A percentile compares a stretch with the other conserved stretches of the same genome.
phyloP scores from a whole-genome alignment of 345 rosid species.

The Murraya koenigii region DNA sequence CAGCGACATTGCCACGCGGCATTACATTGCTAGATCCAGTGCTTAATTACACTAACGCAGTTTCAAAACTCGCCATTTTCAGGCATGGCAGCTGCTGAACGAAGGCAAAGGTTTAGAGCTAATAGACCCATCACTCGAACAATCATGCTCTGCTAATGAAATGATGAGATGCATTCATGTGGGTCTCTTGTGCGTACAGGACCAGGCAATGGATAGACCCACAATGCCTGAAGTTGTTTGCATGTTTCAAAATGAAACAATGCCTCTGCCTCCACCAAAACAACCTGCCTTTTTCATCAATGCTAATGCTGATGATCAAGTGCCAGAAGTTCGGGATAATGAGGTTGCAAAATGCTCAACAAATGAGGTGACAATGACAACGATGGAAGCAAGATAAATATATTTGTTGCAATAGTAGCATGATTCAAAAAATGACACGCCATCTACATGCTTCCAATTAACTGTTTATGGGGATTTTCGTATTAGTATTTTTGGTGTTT shows the following conservation, averaged over 20 bases:
- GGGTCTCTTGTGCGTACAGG: constrained; percentile 15
- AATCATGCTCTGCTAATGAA: background rate
- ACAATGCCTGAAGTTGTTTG: constrained; percentile 2
- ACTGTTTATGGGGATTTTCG: too few species aligned
- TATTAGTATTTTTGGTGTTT: too few species aligned
- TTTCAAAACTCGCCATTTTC: background rate
- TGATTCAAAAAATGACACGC: too few species aligned
- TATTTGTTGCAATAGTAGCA: too few species aligned
- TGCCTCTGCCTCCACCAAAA: background rate
- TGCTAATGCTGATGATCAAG: too few species aligned
- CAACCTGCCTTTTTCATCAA: background rate
- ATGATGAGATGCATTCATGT: constrained; percentile 11
- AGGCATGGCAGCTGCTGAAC: background rate
- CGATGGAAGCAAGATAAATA: background rate
- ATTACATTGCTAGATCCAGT: too few species aligned
- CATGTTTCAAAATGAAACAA: constrained; percentile 8
- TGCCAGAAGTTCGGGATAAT: background rate
- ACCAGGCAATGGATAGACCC: constrained; percentile 6
- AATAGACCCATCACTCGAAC: background rate
- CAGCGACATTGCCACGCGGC: too few species aligned
- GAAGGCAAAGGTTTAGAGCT: background rate
- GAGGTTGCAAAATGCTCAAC: background rate
- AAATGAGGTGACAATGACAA: background rate
- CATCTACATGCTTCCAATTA: too few species aligned
- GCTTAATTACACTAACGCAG: too few species aligned